Evolutionary conservation across 176 grass and related monocot species (phyloP), one percentile per base, ranked within the genome.

Genomic region (Oryza longistaminata): DNA sequence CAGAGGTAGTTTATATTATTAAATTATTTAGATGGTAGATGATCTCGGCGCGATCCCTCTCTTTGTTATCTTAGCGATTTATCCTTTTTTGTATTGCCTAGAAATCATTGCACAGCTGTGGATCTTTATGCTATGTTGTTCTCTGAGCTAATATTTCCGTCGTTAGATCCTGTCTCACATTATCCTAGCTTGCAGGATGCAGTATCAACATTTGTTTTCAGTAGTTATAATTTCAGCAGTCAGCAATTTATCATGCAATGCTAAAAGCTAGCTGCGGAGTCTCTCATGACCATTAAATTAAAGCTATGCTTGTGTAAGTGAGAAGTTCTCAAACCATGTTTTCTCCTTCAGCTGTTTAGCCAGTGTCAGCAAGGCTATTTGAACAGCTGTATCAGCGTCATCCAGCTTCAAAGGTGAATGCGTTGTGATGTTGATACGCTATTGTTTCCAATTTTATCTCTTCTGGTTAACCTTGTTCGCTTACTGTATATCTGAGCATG

Each of bases 81-180:
- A 68, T 87, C 69, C 53, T 58, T 6, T 80, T 79, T 74, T 87
- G 74, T 87, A 75, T 79, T 84, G 39, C 71, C 31, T 80, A 52
- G 79, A 85, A 72, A 61, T 83, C 42, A 87, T 26, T 58, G 75
- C 76, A 80, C 70, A 87, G 76, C 48, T 58, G 70, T 87, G 84
- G 49, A 87, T 87, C 61, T 84, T 79, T 83, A 79, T 87, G 76
- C 2, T 62, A 62, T 90, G 80, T 13, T 48, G 35, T 33, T 15
- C 55, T 82, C 49, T 60, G 44, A 37, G 73, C 13, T 9, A 70
- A 44, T 68, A 33, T 68, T 69, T 80, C 81, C 61, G 35, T 11
- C 74, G 16, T 80, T 62, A 16, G 55, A 10, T 64, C 53, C 11
- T 66, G 24, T n/a, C 62, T 65, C 22, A 9, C 31, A 81, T 43